Base-by-base conservation (phyloP, 1,284 basidiomycete species). In the Calocybe gambosa region DNA sequence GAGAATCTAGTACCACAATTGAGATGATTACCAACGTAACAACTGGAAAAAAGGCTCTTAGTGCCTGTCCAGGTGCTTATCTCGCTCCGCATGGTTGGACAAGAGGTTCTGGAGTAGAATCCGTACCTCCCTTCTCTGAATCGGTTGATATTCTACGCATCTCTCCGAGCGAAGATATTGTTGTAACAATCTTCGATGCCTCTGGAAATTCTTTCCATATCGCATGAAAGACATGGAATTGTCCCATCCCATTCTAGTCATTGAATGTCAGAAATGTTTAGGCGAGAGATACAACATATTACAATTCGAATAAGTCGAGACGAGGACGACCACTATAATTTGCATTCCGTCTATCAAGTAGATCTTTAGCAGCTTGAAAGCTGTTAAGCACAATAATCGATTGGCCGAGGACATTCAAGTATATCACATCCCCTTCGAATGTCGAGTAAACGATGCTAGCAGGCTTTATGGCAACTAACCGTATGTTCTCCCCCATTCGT, bases 311-410 rank as follows among this genome's bases (percentile, higher is more conserved):
- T 6, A 54, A 6, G 3, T 42, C 25, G 31, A 52, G 49, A 12
- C 20, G n/a, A 29, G 64, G 64, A 12, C 65, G 46, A 48, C 62
- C 60, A 23, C 62, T 65, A 46, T 67, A 68, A 19, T 58, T 59
- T 5, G 50, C 37, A 7, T 61, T 58, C 31, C 62, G 53, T 42
- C 62, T 62, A 8, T 66, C 66, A 26, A 69, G 50, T 0, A 70
- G 52, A 7, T 66, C 67, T 2, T 46, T 50, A 9, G 65, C 63
- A 1, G 58, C 60, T 42, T 64, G 47, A 6, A 52, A 39, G 10
- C 60, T 60, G 49, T 65, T 68, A 5, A 70, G 40, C 5, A 67
- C 46, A 19, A 68, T 50, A 35, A 68, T 56, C 10, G 55, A 47
- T 23, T 52, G 43, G 8, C 64, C 61, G 8, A 63, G 47, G 10